phyloP scores from a whole-genome alignment of 2,329 filamentous ascomycete genomes.

The Chaetomium globosum region DNA sequence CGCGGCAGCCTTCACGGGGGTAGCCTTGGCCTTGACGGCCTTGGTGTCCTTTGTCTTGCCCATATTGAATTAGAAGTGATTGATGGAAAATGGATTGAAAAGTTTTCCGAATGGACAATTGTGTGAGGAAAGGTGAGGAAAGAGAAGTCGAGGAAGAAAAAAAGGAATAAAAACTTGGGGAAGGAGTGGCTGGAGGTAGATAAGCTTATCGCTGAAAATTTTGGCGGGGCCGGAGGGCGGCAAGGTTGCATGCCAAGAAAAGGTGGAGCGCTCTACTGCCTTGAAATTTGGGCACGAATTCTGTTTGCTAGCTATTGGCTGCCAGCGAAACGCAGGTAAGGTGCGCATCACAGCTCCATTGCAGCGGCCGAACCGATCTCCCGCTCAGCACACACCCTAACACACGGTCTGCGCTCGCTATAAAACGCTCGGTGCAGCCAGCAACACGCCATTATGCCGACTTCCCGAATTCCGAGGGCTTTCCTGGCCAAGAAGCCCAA shows the following conservation, averaged over 20 bases:
- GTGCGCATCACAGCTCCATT: slow-evolving; percentile 20
- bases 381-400: slow-evolving; percentile 28
- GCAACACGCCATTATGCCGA: slow-evolving; percentile 63
- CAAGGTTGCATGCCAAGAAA: slow-evolving; percentile 21
- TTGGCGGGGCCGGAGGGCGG: slow-evolving; percentile 33
- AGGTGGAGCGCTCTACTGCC: background rate
- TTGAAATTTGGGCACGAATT: background rate
- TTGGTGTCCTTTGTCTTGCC: slow-evolving; percentile 68
- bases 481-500: slow-evolving; percentile 84
- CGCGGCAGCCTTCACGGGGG: slow-evolving; percentile 59
- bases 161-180: slow-evolving; percentile 19
- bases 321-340: slow-evolving; percentile 14
- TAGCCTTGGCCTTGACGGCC: slow-evolving; percentile 57
- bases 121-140: slow-evolving; percentile 27
- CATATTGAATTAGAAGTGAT: slow-evolving; percentile 52
- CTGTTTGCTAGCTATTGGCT: slow-evolving; percentile 3
- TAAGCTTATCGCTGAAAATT: slow-evolving; percentile 22
- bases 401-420: slow-evolving; percentile 18
- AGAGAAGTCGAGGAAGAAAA: slow-evolving; percentile 24
- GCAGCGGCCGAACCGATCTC: slow-evolving; percentile 22
- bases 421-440: slow-evolving; percentile 14
- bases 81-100: slow-evolving; percentile 25
- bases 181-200: slow-evolving; percentile 5
- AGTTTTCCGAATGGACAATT: slow-evolving; percentile 31
- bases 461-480: slow-evolving; percentile 74